Evolutionary conservation across 805 yeast species (phyloP).

Genomic region (Saturnispora serradocipensis): DNA sequence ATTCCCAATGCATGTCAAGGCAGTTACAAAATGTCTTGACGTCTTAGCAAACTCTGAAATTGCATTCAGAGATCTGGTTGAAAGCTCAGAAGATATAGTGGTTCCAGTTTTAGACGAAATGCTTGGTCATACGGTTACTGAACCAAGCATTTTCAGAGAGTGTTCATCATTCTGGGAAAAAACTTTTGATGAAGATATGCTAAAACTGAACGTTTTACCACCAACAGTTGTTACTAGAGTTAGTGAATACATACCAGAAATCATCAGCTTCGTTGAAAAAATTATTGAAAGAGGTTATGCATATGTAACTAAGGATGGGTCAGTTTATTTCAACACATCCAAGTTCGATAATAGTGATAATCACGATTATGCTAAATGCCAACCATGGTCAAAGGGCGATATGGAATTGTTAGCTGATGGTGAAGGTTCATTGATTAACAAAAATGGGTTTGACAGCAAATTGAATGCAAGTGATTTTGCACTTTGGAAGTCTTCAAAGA

Average conservation of each 20-base stretch:
- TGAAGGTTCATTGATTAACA: slow-evolving; percentile 65
- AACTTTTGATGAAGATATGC: slow-evolving; percentile 81
- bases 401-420: slow-evolving; percentile 83
- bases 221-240: slow-evolving; percentile 88
- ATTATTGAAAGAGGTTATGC: slow-evolving; percentile 80
- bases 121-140: slow-evolving; percentile 68
- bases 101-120: slow-evolving; percentile 65
- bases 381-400: slow-evolving; percentile 96
- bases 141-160: slow-evolving; percentile 72
- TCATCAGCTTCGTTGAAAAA: slow-evolving; percentile 64
- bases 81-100: slow-evolving; percentile 60
- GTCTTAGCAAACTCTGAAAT: slow-evolving; percentile 11
- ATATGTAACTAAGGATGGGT: slow-evolving; percentile 74
- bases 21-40: slow-evolving; percentile 42
- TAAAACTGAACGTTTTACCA: slow-evolving; percentile 69
- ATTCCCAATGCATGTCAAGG: slow-evolving; percentile 71
- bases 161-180: slow-evolving; percentile 87
- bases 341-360: slow-evolving; percentile 61
- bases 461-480: slow-evolving; percentile 82
- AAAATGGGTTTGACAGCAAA: slow-evolving; percentile 41
- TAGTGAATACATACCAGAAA: slow-evolving; percentile 91
- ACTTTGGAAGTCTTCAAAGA: slow-evolving; percentile 91
- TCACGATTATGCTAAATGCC: slow-evolving; percentile 90
- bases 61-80: slow-evolving; percentile 33
- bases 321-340: slow-evolving; percentile 90